Evolutionary conservation across 169 alveolate genomes (phyloP).

Genomic region (Cryptosporidium andersoni): DNA sequence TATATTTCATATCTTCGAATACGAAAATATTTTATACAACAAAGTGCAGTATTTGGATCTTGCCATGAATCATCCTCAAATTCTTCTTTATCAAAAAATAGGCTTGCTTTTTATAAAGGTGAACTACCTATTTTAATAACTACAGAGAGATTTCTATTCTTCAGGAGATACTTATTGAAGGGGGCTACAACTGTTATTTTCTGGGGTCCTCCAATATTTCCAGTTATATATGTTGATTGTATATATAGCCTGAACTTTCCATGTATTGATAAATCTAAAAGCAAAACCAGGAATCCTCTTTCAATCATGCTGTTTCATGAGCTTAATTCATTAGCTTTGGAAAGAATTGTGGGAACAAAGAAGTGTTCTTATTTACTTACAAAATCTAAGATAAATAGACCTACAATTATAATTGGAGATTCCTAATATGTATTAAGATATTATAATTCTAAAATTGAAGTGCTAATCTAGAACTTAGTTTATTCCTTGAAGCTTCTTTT

Average conservation of each 20-base stretch:
- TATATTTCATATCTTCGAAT: conserved; percentile 39
- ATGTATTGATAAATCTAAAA: conserved; percentile 2
- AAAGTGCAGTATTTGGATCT: conserved; percentile 59
- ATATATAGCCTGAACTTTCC: conserved; percentile 50
- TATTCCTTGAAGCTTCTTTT: not conserved
- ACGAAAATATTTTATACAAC: conserved; percentile 55
- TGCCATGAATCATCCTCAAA: conserved; percentile 67
- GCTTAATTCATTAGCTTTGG: conserved; percentile 63
- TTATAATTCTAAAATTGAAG: not conserved
- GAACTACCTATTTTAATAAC: conserved; percentile 74
- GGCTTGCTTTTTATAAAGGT: conserved; percentile 69
- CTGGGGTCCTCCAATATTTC: conserved; percentile 78
- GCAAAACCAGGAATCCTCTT: conserved; percentile 10
- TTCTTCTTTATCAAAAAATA: conserved; percentile 62
- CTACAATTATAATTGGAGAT: conserved; percentile 3
- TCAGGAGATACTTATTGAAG: conserved; percentile 78
- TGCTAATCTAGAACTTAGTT: too few relatives aligned
- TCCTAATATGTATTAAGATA: not conserved
- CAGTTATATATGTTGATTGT: conserved; percentile 72
- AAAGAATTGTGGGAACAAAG: conserved; percentile 63
- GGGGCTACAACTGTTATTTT: conserved; percentile 78
- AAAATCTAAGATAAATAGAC: conserved; percentile 32
- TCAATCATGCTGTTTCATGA: conserved; percentile 38
- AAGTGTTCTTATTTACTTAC: conserved; percentile 32
- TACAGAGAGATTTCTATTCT: conserved; percentile 77